Evolutionary conservation across 129 eudicot genomes (phyloP), one percentile per base, ranked within the genome.

Genomic region (Chrysanthemum seticuspe): DNA sequence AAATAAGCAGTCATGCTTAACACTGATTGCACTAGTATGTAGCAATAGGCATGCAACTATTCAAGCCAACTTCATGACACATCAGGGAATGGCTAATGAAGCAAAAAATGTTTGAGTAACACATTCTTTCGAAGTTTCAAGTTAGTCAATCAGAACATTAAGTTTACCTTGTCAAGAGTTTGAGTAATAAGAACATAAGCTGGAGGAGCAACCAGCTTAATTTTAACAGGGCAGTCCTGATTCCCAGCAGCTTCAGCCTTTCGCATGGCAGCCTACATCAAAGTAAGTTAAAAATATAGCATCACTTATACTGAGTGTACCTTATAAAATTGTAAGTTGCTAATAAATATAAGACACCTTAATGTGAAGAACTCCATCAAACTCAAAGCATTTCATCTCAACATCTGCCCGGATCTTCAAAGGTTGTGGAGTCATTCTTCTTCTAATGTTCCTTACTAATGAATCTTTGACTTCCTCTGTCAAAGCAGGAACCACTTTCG

Each of bases 391-490:
- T 74, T 89, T 89, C 96, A 92, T 92, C 65, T 92, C 98, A 77
- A 92, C 73, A 76, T 89, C 96, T 57, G 98, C 98, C 10, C 98
- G 96, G 65, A 92, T 92, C 87, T 89, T 92, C 75, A 92, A 76
- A 25, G 98, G 98, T 70, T 92, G 98, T 13, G 98, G 98, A 34
- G 98, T 89, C 98, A 92, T 92, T 72, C 96, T 89, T 80, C 98
- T 86, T 68, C 91, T 85, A 72, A 92, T 89, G 84, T 92, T 87
- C 78, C 87, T 92, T 0, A 86, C 85, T n/a, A 92, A 72, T 60
- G 97, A 76, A 81, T 88, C 96, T 77, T 92, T 92, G 19, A 92
- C 82, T 71, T 92, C 98, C 29, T 90, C 95, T 15, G 96, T 74
- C 79, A 89, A 72, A 67, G 98, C 95, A 75, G 98, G 95, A 66